Conservation (phyloP, 2,329 filamentous ascomycete genomes). For the Cordyceps fumosorosea region DNA sequence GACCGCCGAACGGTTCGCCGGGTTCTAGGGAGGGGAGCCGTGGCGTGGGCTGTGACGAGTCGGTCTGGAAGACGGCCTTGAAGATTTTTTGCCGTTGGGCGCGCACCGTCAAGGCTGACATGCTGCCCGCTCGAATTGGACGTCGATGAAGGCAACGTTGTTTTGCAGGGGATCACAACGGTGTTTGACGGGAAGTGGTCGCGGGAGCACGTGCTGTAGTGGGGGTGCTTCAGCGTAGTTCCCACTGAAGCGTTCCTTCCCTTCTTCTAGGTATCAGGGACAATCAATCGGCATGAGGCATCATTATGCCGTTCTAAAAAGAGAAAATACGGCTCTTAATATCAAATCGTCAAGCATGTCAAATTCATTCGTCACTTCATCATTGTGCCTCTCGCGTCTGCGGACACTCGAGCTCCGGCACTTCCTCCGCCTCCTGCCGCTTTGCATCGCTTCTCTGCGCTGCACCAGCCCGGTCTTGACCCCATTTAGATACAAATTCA, state of each 20-base stretch:
- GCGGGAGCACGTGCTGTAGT: constrained; percentile 7
- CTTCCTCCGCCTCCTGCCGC: not conserved
- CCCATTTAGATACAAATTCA: not conserved
- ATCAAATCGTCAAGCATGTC: not conserved
- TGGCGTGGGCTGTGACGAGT: constrained; percentile 44
- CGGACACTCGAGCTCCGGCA: not conserved
- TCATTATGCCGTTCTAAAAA: not conserved
- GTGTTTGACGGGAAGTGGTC: not conserved
- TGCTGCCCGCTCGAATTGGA: constrained; percentile 15
- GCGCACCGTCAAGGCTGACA: constrained; percentile 39
- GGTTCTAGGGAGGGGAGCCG: constrained; percentile 32
- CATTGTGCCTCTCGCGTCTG: not conserved
- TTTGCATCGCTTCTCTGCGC: not conserved
- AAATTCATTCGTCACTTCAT: not conserved
- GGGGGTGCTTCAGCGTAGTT: not conserved
- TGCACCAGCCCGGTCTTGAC: not conserved
- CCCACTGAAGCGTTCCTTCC: too few species aligned
- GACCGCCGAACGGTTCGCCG: constrained; percentile 42
- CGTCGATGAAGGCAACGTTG: not conserved
- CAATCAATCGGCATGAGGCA: too few species aligned
- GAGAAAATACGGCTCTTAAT: not conserved
- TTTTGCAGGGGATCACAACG: not conserved
- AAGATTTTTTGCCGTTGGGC: constrained; percentile 44
- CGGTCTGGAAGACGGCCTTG: constrained; percentile 49
- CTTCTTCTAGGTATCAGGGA: too few species aligned